Percentiles rank a stretch among this genome's conserved stretches.
Conservation (phyloP, 345 rosid species). For the Camelina hispida region DNA sequence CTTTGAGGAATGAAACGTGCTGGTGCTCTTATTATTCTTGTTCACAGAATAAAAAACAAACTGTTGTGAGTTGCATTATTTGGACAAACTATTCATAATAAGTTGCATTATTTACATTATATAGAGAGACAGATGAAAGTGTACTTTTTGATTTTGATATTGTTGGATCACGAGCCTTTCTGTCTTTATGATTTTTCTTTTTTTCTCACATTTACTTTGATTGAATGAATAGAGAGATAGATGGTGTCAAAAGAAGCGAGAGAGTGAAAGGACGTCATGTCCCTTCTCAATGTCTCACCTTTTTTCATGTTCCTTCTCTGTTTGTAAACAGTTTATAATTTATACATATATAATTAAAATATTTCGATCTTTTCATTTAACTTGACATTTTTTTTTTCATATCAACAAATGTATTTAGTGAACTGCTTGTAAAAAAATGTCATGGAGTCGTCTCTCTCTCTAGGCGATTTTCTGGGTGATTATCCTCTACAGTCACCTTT, state of each 20-base stretch:
- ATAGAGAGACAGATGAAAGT: slow-evolving; percentile 36
- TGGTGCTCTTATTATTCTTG: not conserved
- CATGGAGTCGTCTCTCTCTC: too few relatives aligned
- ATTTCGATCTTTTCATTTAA: not conserved
- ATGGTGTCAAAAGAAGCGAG: slow-evolving; percentile 31
- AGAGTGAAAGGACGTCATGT: slow-evolving; percentile 40
- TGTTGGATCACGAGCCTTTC: slow-evolving; percentile 46
- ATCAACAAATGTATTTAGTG: not conserved
- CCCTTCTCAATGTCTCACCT: slow-evolving; percentile 34
- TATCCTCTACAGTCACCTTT: too few relatives aligned
- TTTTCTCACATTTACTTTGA: slow-evolving; percentile 3
- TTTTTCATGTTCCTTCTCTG: not conserved
- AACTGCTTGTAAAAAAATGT: not conserved
- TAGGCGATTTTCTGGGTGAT: too few relatives aligned
- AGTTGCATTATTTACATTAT: slow-evolving; percentile 21
- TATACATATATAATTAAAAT: too few relatives aligned
- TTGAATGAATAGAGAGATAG: slow-evolving; percentile 16
- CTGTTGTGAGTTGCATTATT: slow-evolving; percentile 4
- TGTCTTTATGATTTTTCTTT: slow-evolving; percentile 37
- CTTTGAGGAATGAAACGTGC: slow-evolving; percentile 1
- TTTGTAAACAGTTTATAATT: not conserved
- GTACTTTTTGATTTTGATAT: slow-evolving; percentile 35
- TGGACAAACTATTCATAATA: not conserved
- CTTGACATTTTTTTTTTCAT: not conserved
- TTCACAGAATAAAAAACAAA: not conserved